Conservation (phyloP, 2,329 filamentous ascomycete genomes). For the Colletotrichum salicis region DNA sequence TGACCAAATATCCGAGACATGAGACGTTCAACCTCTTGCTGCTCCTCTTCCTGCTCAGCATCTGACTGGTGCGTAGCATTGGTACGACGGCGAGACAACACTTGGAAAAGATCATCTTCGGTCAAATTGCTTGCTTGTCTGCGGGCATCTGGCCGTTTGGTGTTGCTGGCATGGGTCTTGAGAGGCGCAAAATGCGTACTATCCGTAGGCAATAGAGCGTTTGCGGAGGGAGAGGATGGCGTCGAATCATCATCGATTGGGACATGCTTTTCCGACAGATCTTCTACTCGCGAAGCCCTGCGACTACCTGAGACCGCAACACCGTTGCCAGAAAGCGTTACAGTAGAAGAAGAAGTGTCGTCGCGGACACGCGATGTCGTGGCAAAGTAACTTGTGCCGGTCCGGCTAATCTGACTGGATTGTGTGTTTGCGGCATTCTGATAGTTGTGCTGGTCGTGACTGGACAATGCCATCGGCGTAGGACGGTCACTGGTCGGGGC, state of each 20-base stretch:
- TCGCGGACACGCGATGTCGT: not conserved
- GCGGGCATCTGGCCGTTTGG: slow-evolving; percentile 38
- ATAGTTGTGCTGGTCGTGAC: not conserved
- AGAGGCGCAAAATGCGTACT: slow-evolving; percentile 42
- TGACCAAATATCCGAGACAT: slow-evolving; percentile 79
- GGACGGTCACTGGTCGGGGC: slow-evolving; percentile 34
- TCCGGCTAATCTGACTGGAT: not conserved
- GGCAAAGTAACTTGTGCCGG: not conserved
- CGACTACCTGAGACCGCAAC: not conserved
- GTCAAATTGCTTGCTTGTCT: slow-evolving; percentile 44
- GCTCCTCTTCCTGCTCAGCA: slow-evolving; percentile 53
- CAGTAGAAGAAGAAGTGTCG: slow-evolving; percentile 21
- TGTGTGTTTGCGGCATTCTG: not conserved
- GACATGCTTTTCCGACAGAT: not conserved
- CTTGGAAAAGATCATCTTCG: slow-evolving; percentile 64
- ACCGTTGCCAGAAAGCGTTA: slow-evolving; percentile 1
- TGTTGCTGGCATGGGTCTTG: slow-evolving; percentile 37
- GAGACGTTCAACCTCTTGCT: slow-evolving; percentile 66
- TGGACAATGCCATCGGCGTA: slow-evolving; percentile 17
- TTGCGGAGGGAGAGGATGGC: slow-evolving; percentile 12
- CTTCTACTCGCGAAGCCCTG: not conserved
- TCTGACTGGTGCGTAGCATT: slow-evolving; percentile 44
- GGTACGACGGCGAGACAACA: slow-evolving; percentile 60
- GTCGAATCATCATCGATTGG: not conserved
- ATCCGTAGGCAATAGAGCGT: slow-evolving; percentile 2